Base-by-base conservation (phyloP, 2,329 filamentous ascomycete species). In the Ophiostoma quercus region DNA sequence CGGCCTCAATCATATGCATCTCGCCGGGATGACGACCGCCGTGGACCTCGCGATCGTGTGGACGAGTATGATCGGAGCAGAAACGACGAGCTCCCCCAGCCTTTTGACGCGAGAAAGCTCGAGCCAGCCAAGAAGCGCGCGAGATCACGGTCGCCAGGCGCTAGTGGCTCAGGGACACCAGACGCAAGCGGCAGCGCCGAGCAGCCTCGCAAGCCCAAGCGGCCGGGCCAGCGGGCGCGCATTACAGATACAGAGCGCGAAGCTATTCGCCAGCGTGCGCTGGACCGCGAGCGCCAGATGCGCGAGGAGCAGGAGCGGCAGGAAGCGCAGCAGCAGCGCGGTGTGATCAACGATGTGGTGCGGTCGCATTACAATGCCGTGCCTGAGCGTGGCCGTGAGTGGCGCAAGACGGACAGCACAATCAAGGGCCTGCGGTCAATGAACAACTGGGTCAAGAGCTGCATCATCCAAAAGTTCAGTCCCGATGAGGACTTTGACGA, bases 361-460 rank as follows among this genome's bases (percentile, higher is more conserved):
- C 88, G 90, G 67, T 90, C 96, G 74, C 94, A 97, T 79, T 99
- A 99, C 84, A 99, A 99, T 79, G 90, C 91, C 51, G 94, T 98
- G 0, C 94, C 94, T 0, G 91, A 99, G 81, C 88, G 94, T 39
- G 95, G 95, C 14, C 88, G 94, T 69, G 93, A 97, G 76, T 99
- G 95, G 94, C 88, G 95, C 67, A 92, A 91, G 78, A 96, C 92
- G 7, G 93, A 96, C 76, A 96, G 92, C 79, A 90, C 92, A 76
- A 99, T 99, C 82, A 97, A 96, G 81, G 95, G 95, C 0, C 82
- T 99, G 68, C 88, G 95, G 68, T 92, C 91, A 74, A 95, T 97
- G 83, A 99, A 99, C 82, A 99, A 99, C 79, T 99, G 95, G 95
- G 87, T 99, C 80, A 99, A 99, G 84, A 97, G 92, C 77, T 94